Base-by-base conservation (phyloP, 345 rosid genomes). In the Boechera retrofracta region DNA sequence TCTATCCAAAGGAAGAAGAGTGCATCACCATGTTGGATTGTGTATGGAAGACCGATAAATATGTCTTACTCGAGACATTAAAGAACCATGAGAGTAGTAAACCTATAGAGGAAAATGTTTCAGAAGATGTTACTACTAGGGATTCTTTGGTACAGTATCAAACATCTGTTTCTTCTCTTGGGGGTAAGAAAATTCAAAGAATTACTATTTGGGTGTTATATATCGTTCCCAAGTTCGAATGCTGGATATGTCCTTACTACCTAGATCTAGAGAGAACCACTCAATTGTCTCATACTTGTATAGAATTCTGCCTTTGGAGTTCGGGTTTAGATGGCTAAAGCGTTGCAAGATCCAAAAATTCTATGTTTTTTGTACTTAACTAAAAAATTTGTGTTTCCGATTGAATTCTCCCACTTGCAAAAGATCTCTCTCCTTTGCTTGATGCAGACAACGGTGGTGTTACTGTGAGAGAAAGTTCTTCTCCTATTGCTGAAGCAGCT, bases 21-120 rank as follows among this genome's bases (percentile, higher is more conserved):
- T 85, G 71, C 65, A 47, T 83, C 61, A 85, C 82, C 36, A 73
- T 92, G 42, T 58, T 65, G 73, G 91, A 88, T 53, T 92, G 90
- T 56, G 71, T 74, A 42, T 92, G 95, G 94, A 51, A 82, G 80
- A 83, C 79, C 0, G 90, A 92, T 77, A 92, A 89, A 72, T 92
- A 84, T 64, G 70, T 79, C 12, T 83, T 94, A 79, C 74, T 83
- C 5, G 92, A 92, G 83, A 85, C 49, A 67, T 75, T 69, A 21
- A 79, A 80, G 56, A 85, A 80, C 73, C 49, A 21, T 42, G 86
- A 86, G 38, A 61, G 67, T 67, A 71, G 72, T 55, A 45, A 71
- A 54, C 70, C 33, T 73, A 38, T 33, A 39, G 90, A 75, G 48
- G 77, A 44, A 7, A 78, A 56, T 65, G 35, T 67, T 36, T 81